phyloP scores from a whole-genome alignment of 805 yeast genomes.

The Teunomyces atbi region DNA sequence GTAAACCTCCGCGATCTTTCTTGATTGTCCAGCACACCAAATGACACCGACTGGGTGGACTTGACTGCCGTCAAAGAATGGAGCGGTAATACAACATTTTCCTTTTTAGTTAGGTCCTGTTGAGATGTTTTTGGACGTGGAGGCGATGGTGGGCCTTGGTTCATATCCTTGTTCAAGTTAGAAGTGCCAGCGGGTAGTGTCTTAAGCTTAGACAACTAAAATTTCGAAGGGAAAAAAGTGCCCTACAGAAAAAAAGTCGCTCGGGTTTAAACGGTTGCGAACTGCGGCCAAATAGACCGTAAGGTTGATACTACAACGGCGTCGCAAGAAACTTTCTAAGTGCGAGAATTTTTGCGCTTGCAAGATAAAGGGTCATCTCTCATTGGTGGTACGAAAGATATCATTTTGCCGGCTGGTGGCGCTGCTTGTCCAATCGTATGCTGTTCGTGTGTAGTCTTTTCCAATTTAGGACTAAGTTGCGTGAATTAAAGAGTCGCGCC shows the following conservation, averaged over 20 bases:
- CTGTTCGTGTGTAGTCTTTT: background rate
- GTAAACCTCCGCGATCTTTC: slow-evolving; percentile 42
- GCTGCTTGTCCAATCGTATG: too few relatives aligned
- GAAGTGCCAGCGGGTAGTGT: background rate
- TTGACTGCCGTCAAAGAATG: slow-evolving; percentile 7
- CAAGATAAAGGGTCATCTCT: too few relatives aligned
- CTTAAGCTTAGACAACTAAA: background rate
- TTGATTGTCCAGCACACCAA: slow-evolving; percentile 32
- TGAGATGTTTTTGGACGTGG: background rate
- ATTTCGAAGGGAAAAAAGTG: background rate
- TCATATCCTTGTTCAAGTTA: background rate
- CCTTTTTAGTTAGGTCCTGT: background rate
- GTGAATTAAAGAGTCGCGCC: background rate
- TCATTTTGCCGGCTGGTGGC: too few relatives aligned
- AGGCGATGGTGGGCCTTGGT: slow-evolving; percentile 3
- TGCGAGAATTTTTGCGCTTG: background rate
- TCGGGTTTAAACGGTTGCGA: background rate
- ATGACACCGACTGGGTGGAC: slow-evolving; percentile 27
- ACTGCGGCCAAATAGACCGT: background rate
- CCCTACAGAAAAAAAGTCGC: background rate
- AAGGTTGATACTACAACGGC: background rate
- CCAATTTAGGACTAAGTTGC: background rate
- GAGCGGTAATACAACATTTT: background rate
- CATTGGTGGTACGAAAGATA: too few relatives aligned
- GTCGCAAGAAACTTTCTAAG: background rate